A percentile compares a stretch with the other conserved stretches of the same genome.
These are phyloP conservation scores for Rhizopogon vesiculosus DNA, from an alignment of 768 basidiomycete genomes.

Conservation along the genomic window DNA sequence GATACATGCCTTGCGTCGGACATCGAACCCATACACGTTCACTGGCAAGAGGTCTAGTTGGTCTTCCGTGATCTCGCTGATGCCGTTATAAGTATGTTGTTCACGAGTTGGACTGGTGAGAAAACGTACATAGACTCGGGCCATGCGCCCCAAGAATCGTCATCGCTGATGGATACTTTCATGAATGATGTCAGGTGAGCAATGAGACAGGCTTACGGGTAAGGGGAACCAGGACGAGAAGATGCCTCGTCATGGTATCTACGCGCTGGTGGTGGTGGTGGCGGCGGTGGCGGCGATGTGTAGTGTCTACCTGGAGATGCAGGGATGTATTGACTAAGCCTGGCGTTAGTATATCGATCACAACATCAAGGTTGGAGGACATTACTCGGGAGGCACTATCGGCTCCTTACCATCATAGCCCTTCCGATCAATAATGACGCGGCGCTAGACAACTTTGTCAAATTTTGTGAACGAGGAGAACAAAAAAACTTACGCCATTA, in stretches of 20 bases:
- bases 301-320: too few species aligned
- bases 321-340: neutral
- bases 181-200: neutral
- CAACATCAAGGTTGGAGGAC: neutral
- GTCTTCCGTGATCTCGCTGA: constrained; percentile 41
- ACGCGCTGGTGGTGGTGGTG: neutral
- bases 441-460: neutral
- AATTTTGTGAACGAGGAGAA: neutral
- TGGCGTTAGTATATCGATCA: neutral
- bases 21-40: constrained; percentile 58
- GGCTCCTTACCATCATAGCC: neutral
- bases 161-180: neutral
- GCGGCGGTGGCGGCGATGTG: neutral
- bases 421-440: neutral
- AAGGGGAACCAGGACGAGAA: neutral
- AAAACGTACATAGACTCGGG: neutral
- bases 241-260: rapidly evolving
- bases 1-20: constrained; percentile 40
- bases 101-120: neutral
- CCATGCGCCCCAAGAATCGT: neutral
- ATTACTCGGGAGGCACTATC: neutral
- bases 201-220: neutral
- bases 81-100: constrained; percentile 2
- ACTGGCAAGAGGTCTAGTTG: constrained; percentile 53
- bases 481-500: neutral